These are phyloP conservation scores for Lanmaoa pseudosensibilis DNA, from an alignment of 768 basidiomycete genomes.

Conservation along the genomic window DNA sequence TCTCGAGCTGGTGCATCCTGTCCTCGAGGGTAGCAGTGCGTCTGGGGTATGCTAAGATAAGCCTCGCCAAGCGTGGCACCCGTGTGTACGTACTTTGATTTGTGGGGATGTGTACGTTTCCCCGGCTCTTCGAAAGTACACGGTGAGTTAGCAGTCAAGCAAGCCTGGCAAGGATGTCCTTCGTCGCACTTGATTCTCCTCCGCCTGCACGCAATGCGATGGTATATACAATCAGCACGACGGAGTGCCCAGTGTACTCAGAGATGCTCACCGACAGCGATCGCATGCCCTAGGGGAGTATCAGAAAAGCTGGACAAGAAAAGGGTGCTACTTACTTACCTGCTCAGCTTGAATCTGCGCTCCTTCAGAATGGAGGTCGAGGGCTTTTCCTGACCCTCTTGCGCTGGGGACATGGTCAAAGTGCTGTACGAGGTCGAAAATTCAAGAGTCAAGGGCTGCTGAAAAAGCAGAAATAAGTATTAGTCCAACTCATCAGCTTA, in stretches of 20 bases:
- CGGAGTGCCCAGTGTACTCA: not conserved
- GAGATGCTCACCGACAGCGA: conserved; percentile 74
- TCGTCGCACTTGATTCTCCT: conserved; percentile 87
- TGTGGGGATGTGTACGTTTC: conserved; percentile 82
- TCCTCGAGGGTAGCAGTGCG: conserved; percentile 83
- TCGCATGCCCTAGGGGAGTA: conserved; percentile 71
- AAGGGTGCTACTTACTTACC: conserved; percentile 42
- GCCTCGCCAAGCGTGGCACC: conserved; percentile 3
- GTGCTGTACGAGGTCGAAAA: conserved; percentile 14
- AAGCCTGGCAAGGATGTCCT: conserved; percentile 86
- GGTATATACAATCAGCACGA: not conserved
- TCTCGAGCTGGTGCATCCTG: conserved; percentile 85
- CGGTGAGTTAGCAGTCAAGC: conserved; percentile 75
- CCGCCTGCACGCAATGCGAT: conserved; percentile 45
- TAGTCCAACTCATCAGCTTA: conserved; percentile 11
- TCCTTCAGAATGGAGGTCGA: conserved; percentile 65
- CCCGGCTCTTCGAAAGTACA: conserved; percentile 89
- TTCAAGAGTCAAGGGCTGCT: not conserved
- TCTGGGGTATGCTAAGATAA: conserved; percentile 36
- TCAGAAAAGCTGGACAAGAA: conserved; percentile 3
- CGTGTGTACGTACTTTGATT: conserved; percentile 69
- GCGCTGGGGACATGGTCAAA: conserved; percentile 29
- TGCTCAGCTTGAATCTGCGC: conserved; percentile 83
- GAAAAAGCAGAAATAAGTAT: conserved; percentile 31
- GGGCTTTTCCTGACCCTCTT: conserved; percentile 44